Percentiles rank a stretch among this genome's conserved stretches.
These are phyloP conservation scores for Rhizopogon vinicolor DNA, from an alignment of 768 basidiomycete genomes.

Conservation along the genomic window DNA sequence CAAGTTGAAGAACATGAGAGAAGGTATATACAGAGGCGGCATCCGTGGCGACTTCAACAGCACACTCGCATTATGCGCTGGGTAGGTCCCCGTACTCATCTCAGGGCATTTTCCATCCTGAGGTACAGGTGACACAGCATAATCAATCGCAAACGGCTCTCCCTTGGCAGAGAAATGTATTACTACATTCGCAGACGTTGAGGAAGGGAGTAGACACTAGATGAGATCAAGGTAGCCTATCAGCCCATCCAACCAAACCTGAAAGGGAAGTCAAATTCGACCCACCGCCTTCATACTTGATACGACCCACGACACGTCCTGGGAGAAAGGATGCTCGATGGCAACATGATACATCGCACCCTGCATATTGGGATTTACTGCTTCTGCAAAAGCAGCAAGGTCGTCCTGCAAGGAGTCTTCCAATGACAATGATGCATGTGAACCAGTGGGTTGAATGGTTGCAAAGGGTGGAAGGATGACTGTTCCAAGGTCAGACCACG, in stretches of 20 bases:
- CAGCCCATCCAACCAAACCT: conserved; percentile 12
- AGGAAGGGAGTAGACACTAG: conserved; percentile 65
- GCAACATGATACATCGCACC: conserved; percentile 69
- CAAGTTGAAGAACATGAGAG: background rate
- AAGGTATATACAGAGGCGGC: conserved; percentile 53
- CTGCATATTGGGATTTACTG: conserved; percentile 32
- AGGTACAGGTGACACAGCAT: conserved; percentile 66
- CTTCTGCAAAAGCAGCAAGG: conserved; percentile 39
- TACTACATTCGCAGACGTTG: conserved; percentile 50
- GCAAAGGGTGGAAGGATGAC: conserved; percentile 17
- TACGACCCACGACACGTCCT: conserved; percentile 28
- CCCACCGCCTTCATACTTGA: conserved; percentile 34
- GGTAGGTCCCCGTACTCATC: conserved; percentile 18
- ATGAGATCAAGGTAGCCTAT: conserved; percentile 3
- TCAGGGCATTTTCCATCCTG: conserved; percentile 62
- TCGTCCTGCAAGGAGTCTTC: conserved; percentile 42
- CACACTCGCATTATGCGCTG: conserved; percentile 47
- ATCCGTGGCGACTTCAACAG: conserved; percentile 40
- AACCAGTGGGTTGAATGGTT: conserved; percentile 32
- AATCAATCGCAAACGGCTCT: conserved; percentile 63
- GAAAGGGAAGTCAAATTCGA: conserved; percentile 57
- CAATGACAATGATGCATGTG: conserved; percentile 30
- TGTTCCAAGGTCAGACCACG: conserved; percentile 22
- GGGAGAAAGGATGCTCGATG: conserved; percentile 43
- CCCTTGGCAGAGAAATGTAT: conserved; percentile 47